Base-by-base conservation (phyloP, 106 monocot genomes). In the Dioscorea dumetorum region DNA sequence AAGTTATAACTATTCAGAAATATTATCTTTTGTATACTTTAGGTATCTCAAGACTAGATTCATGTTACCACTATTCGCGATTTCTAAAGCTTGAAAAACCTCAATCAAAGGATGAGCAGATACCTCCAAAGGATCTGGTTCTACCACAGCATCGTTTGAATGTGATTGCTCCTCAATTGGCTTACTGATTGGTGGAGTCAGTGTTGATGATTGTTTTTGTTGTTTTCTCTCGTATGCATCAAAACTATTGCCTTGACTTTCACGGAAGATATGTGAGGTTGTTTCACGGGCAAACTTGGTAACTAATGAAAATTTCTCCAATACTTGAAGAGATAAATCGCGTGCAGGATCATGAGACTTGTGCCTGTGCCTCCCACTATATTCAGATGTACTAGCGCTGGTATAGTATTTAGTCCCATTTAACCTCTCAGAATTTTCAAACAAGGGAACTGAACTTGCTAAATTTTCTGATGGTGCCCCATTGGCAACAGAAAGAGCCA, bases 221-320 rank as follows among this genome's bases (percentile, higher is more conserved):
- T 78, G 72, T 16, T 69, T 80, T 74, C 65, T 87, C 19, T 83
- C 87, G 81, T 85, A 69, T 32, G 60, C 48, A 57, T 66, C 68
- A 49, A 64, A 61, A 28, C 70, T 71, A 81, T 67, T 85, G 70
- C 67, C 78, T 13, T 88, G 76, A 75, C 61, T 86, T 62, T 99
- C 99, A 66, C 87, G 76, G 58, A 99, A 93, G 12, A 99, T 65
- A 20, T 84, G 86, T n/a, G 99, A 83, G 34, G 99, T 93, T 51
- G 99, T 87, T 53, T 93, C 99, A 58, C 99, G 89, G 51, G 99
- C 93, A 85, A 99, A 93, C 74, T 85, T 99, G 50, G 99, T 99
- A 61, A 99, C 84, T 12, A 99, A 81, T 51, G 99, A 99, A 75
- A 99, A 99, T 74, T 99, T 99, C 76, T 99, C 99, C 78, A 99